Conservation (phyloP, 768 basidiomycete species). For the Rhodotorula kratochvilovae region DNA sequence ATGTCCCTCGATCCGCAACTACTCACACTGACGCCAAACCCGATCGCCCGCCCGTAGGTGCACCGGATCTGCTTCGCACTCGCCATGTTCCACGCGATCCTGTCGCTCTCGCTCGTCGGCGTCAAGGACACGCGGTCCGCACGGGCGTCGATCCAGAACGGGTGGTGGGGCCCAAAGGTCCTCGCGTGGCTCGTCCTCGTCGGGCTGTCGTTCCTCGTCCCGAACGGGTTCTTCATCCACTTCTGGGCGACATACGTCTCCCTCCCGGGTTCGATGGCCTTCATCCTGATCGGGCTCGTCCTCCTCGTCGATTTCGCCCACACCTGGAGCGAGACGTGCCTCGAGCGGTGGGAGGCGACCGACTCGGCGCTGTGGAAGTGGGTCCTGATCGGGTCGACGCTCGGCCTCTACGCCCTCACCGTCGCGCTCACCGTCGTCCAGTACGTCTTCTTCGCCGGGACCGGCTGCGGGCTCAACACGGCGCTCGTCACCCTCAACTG, state of each 20-base stretch:
- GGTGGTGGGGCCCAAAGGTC: slow-evolving; percentile 99
- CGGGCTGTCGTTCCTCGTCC: slow-evolving; percentile 82
- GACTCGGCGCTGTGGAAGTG: slow-evolving; percentile 91
- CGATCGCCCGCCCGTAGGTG: slow-evolving; percentile 48
- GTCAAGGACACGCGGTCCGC: slow-evolving; percentile 86
- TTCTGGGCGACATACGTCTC: slow-evolving; percentile 86
- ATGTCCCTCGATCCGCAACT: neutral
- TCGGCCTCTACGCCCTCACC: slow-evolving; percentile 75
- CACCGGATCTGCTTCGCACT: slow-evolving; percentile 97
- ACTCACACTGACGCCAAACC: neutral
- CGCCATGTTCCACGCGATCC: slow-evolving; percentile 75
- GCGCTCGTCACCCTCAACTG: slow-evolving; percentile 97
- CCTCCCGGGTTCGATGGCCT: slow-evolving; percentile 83
- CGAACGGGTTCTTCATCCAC: slow-evolving; percentile 87
- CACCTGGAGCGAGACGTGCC: slow-evolving; percentile 94
- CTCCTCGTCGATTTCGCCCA: slow-evolving; percentile 98
- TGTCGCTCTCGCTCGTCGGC: slow-evolving; percentile 74
- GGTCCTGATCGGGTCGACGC: slow-evolving; percentile 87
- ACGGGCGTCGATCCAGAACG: slow-evolving; percentile 93
- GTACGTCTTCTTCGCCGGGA: slow-evolving; percentile 83
- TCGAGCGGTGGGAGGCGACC: slow-evolving; percentile 84
- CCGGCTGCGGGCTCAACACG: slow-evolving; percentile 84
- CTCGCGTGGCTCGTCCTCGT: slow-evolving; percentile 80
- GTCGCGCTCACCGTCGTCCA: slow-evolving; percentile 82
- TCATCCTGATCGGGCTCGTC: slow-evolving; percentile 94